These are phyloP conservation scores for Peronospora belbahrii DNA, from an alignment of 352 stramenopile genomes.

Conservation along the genomic window DNA sequence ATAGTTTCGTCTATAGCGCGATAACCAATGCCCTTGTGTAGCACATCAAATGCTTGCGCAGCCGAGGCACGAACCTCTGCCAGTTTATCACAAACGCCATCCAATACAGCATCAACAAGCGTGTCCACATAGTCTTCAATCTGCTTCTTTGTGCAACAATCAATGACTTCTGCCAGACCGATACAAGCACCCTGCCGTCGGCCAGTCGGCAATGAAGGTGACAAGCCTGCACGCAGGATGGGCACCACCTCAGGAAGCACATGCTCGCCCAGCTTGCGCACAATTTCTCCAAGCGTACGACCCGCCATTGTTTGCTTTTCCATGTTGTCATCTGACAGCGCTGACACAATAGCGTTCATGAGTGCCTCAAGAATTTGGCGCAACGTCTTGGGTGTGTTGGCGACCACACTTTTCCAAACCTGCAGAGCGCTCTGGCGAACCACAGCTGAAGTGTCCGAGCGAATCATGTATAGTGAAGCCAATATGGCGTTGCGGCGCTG, in stretches of 20 bases:
- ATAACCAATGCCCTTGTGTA: constrained; percentile 94
- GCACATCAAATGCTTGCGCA: constrained; percentile 94
- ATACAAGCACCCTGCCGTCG: constrained; percentile 94
- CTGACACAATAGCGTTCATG: constrained; percentile 93
- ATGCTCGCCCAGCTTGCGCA: constrained; percentile 98
- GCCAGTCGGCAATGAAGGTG: constrained; percentile 46
- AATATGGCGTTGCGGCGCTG: constrained; percentile 93
- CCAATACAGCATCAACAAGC: constrained; percentile 95
- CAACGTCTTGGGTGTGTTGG: constrained; percentile 95
- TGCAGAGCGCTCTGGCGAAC: constrained; percentile 96
- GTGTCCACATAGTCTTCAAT: constrained; percentile 96
- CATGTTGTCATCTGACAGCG: constrained; percentile 86
- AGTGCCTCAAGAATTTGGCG: constrained; percentile 96
- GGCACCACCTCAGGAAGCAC: constrained; percentile 98
- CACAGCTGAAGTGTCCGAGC: constrained; percentile 93
- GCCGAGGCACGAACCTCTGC: constrained; percentile 87
- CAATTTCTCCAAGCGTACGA: constrained; percentile 96
- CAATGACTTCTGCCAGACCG: constrained; percentile 96
- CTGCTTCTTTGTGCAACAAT: constrained; percentile 92
- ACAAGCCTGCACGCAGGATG: constrained; percentile 92
- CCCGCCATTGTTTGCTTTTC: constrained; percentile 88
- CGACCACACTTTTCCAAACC: constrained; percentile 98
- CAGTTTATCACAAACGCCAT: constrained; percentile 94
- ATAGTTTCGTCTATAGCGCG: constrained; percentile 96
- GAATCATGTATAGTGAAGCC: constrained; percentile 96